Evolutionary conservation across 345 rosid species (phyloP).

Genomic region (Lepidium africanum): DNA sequence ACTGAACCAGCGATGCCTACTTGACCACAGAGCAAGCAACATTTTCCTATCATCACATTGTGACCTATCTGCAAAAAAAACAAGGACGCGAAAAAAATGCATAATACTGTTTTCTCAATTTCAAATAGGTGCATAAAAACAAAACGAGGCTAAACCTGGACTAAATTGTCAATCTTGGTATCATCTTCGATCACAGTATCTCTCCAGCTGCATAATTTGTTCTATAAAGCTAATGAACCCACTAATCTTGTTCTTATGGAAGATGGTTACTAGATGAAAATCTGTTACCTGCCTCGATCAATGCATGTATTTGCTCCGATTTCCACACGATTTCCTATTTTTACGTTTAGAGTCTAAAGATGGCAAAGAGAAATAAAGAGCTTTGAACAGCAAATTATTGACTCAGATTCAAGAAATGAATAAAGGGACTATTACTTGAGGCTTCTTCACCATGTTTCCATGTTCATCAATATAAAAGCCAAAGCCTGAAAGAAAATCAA

Average conservation of each 20-base stretch:
- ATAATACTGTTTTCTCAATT: not conserved
- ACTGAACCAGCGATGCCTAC: conserved; percentile 85
- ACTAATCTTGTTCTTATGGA: not conserved
- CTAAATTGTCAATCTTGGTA: conserved; percentile 77
- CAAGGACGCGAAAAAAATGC: not conserved
- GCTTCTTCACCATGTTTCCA: conserved; percentile 67
- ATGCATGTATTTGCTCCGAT: conserved; percentile 81
- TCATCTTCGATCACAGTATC: conserved; percentile 65
- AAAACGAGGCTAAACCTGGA: conserved; percentile 41
- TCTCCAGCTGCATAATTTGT: conserved; percentile 62
- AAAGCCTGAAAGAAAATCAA: conserved; percentile 38
- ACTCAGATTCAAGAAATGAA: conserved; percentile 16
- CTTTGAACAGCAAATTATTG: not conserved
- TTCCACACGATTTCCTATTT: conserved; percentile 64
- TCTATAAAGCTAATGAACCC: not conserved
- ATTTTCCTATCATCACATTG: conserved; percentile 62
- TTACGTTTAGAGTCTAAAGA: conserved; percentile 45
- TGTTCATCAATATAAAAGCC: conserved; percentile 66
- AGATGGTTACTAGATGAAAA: not conserved
- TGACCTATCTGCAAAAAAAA: conserved; percentile 56
- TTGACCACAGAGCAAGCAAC: conserved; percentile 85
- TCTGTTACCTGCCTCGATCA: conserved; percentile 66
- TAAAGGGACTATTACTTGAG: conserved; percentile 41
- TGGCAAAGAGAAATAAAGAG: not conserved
- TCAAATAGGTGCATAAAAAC: not conserved